phyloP scores from a whole-genome alignment of 208 protist genomes.

The Acanthamoeba rhysodes region DNA sequence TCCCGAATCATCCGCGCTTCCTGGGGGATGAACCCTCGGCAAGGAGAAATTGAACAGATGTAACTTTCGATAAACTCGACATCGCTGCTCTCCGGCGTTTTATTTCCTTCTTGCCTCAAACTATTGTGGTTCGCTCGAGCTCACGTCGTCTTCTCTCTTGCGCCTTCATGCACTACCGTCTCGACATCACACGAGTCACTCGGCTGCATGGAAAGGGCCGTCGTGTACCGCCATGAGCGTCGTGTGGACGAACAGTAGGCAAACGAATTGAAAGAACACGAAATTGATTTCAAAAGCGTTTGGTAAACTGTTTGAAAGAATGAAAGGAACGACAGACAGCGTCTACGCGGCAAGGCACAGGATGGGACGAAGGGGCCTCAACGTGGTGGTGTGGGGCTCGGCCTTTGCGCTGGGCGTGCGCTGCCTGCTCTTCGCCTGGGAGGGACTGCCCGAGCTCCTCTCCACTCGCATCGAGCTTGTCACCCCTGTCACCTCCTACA shows the following conservation, averaged over 20 bases:
- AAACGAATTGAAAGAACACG: too few species aligned
- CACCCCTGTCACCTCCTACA: slow-evolving; percentile 71
- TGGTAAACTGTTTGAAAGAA: neutral
- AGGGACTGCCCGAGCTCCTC: slow-evolving; percentile 44
- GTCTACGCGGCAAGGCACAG: too few species aligned
- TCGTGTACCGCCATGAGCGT: too few species aligned
- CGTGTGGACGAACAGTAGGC: too few species aligned
- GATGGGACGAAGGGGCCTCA: slow-evolving; percentile 7
- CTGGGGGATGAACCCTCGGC: neutral
- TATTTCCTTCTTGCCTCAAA: neutral
- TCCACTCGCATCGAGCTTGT: slow-evolving; percentile 54
- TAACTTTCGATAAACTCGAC: neutral
- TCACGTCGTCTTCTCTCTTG: too few species aligned
- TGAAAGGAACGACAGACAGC: too few species aligned
- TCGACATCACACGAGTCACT: too few species aligned
- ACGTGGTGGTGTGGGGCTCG: slow-evolving; percentile 33
- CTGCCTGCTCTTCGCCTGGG: slow-evolving; percentile 40
- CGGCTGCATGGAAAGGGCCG: too few species aligned
- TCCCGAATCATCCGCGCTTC: slow-evolving; percentile 65
- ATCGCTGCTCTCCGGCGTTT: neutral
- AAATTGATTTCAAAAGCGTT: too few species aligned
- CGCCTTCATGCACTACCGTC: too few species aligned
- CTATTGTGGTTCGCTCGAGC: neutral
- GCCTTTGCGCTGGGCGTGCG: slow-evolving; percentile 56
- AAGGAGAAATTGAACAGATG: slow-evolving; percentile 37